Evolutionary conservation across 495 filamentous ascomycete species (phyloP).

Genomic region (Trichoderma orchidacearum): DNA sequence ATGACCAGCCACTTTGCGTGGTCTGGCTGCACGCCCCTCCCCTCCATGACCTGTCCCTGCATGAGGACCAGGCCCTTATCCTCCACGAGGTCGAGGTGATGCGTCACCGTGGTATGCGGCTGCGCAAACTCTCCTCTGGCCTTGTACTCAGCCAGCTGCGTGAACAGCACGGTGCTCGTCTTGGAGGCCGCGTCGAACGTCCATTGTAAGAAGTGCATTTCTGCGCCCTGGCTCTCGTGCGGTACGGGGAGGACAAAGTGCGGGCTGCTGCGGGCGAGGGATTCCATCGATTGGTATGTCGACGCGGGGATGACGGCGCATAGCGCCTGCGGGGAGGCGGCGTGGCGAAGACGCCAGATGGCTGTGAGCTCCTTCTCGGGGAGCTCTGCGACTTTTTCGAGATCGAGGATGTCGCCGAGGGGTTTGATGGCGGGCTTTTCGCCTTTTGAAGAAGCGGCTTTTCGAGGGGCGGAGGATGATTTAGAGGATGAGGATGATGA

Average conservation of each 20-base stretch:
- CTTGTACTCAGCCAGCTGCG: constrained; percentile 83
- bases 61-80: constrained; percentile 68
- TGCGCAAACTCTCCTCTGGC: constrained; percentile 73
- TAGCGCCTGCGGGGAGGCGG: constrained; percentile 51
- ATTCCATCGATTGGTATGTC: constrained; percentile 55
- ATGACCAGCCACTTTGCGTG: constrained; percentile 85
- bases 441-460: constrained; percentile 11
- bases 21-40: constrained; percentile 59
- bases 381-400: constrained; percentile 58
- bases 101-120: constrained; percentile 87
- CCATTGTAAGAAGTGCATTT: constrained; percentile 76
- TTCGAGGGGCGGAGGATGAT: constrained; percentile 11
- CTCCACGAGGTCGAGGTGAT: constrained; percentile 66
- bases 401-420: constrained; percentile 69
- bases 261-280: constrained; percentile 57
- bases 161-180: constrained; percentile 80
- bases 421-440: constrained; percentile 53
- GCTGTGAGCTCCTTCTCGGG: constrained; percentile 72
- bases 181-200: constrained; percentile 48
- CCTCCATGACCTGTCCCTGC: constrained; percentile 65
- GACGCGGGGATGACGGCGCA: constrained; percentile 64
- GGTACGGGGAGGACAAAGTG: constrained; percentile 88
- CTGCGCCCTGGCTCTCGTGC: constrained; percentile 51
- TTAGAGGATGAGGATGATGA: constrained; percentile 13
- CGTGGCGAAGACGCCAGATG: constrained; percentile 86